A percentile compares a stretch with the other conserved stretches of the same genome.
Conservation (phyloP, 1,284 basidiomycete species). For the Coriolopsis trogii region DNA sequence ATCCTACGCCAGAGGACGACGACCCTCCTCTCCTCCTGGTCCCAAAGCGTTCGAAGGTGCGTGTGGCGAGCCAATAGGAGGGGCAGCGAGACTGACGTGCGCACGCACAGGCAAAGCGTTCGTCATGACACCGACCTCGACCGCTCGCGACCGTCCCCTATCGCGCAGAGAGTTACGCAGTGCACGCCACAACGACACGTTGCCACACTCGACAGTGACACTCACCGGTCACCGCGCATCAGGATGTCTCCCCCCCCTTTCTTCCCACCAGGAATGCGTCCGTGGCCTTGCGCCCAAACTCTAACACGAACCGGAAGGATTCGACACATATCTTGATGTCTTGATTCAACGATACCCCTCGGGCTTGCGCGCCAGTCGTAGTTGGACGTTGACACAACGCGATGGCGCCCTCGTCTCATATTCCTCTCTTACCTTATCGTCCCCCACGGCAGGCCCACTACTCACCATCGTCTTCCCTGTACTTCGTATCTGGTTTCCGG, state of each 20-base stretch:
- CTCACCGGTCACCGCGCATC: not conserved
- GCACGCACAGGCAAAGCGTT: conserved; percentile 18
- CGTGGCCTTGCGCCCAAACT: not conserved
- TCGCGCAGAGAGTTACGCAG: not conserved
- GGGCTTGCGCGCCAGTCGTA: too few relatives aligned
- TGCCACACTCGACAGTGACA: not conserved
- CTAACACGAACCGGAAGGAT: not conserved
- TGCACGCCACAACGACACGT: not conserved
- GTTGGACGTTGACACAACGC: too few relatives aligned
- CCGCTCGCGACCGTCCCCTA: not conserved
- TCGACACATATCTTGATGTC: not conserved
- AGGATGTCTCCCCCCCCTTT: not conserved
- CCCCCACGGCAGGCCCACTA: not conserved
- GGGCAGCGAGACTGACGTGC: not conserved
- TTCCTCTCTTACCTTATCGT: not conserved
- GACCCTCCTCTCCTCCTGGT: conserved; percentile 27
- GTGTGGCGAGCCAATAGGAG: not conserved
- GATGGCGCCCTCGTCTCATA: too few relatives aligned
- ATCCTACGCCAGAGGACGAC: conserved; percentile 25
- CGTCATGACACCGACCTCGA: conserved; percentile 13
- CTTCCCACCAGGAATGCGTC: not conserved
- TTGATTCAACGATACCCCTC: not conserved
- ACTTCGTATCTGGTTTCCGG: not conserved
- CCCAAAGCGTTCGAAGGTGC: conserved; percentile 26
- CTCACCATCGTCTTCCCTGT: not conserved